A percentile compares a stretch with the other conserved stretches of the same genome.
Conservation (phyloP, 768 basidiomycete genomes). For the Sistotremastrum niveocremeum region DNA sequence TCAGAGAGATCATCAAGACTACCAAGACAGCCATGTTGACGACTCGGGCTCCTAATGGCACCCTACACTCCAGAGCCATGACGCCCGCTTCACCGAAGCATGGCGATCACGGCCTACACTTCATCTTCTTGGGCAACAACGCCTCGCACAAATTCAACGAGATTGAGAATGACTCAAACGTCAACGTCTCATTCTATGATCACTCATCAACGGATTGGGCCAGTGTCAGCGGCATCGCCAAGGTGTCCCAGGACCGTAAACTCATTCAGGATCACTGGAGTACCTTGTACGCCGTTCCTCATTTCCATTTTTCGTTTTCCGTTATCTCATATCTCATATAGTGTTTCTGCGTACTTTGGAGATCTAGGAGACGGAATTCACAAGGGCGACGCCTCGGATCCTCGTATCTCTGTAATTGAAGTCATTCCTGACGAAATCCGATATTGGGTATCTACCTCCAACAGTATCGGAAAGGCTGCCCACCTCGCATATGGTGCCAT, state of each 20-base stretch:
- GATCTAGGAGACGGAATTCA: conserved; percentile 78
- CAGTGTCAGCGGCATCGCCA: conserved; percentile 63
- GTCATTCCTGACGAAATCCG: conserved; percentile 69
- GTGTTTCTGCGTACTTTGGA: conserved; percentile 68
- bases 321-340: conserved; percentile 13
- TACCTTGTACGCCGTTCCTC: conserved; percentile 20
- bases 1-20: conserved; percentile 49
- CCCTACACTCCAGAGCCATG: conserved; percentile 76
- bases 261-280: conserved; percentile 52
- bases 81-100: conserved; percentile 44
- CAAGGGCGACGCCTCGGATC: conserved; percentile 67
- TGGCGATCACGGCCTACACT: conserved; percentile 34
- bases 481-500: conserved; percentile 47
- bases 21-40: conserved; percentile 68
- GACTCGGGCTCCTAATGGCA: conserved; percentile 51
- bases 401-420: conserved; percentile 67
- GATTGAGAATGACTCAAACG: conserved; percentile 58
- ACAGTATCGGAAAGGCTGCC: conserved; percentile 39
- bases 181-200: conserved; percentile 73
- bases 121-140: conserved; percentile 65
- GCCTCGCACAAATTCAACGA: conserved; percentile 64
- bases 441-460: conserved; percentile 63
- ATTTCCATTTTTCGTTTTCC: background rate
- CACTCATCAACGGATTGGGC: conserved; percentile 64
- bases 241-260: conserved; percentile 44